Conservation (phyloP, 1,139 yeast genomes). For the Taphrina flavorubra region DNA sequence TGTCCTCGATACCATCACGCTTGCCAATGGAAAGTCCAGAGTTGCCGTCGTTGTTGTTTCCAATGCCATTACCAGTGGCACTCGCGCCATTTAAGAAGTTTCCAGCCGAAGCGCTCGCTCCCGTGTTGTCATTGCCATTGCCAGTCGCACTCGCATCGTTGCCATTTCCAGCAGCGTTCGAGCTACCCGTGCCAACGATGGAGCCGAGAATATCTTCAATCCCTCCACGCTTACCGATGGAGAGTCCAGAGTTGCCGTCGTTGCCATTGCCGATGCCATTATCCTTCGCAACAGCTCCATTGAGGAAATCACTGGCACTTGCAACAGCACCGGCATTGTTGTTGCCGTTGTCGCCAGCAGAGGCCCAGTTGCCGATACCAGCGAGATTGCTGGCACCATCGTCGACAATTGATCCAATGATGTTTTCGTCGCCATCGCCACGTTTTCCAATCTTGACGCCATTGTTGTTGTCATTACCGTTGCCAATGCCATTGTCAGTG, state of each 20-base stretch:
- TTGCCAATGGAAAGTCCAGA: constrained; percentile 5
- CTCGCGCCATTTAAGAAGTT: constrained; percentile 20
- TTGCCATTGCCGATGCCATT: constrained; percentile 21
- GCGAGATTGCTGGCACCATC: constrained; percentile 2
- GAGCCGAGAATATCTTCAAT: constrained; percentile 10
- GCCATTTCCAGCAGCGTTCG: constrained; percentile 13
- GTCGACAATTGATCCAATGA: constrained; percentile 1
- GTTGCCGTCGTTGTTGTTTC: constrained; percentile 22
- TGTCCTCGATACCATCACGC: neutral
- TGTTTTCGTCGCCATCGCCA: neutral
- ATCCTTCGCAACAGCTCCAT: constrained; percentile 4
- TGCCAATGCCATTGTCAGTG: constrained; percentile 24
- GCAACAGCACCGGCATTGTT: constrained; percentile 15
- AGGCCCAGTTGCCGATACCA: constrained; percentile 8
- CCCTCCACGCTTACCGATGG: neutral
- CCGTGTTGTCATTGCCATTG: constrained; percentile 28
- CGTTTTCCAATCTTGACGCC: neutral
- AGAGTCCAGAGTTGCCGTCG: neutral
- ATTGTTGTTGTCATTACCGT: constrained; percentile 17
- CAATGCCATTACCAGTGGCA: constrained; percentile 28
- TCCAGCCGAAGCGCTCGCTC: constrained; percentile 8
- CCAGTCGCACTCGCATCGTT: constrained; percentile 4
- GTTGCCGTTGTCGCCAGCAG: neutral
- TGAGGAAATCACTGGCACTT: constrained; percentile 3
- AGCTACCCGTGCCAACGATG: constrained; percentile 6